Base-by-base conservation (phyloP, 768 basidiomycete genomes). In the Inosperma sp. region DNA sequence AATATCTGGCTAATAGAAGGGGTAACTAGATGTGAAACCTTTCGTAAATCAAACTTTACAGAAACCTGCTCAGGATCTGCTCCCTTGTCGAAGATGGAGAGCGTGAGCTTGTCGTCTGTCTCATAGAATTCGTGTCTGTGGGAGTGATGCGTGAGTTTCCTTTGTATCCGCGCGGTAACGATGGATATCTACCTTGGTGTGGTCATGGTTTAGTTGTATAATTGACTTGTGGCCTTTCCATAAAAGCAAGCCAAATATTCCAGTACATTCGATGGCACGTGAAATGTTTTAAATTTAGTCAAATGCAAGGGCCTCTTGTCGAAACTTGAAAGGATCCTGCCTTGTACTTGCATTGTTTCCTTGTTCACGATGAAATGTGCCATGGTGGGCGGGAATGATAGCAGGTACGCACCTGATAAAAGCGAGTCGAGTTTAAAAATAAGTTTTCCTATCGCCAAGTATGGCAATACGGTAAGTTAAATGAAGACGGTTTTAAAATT, bases 101-200 rank as follows among this genome's bases (percentile, higher is more conserved):
- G 64, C 16, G 73, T 86, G 49, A 91, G 63, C 55, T 63, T 75
- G 53, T 91, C 86, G 58, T 92, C 89, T 10, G 83, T 86, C 68
- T 93, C 90, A 67, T 92, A 93, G 66, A 86, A 93, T 65, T 90
- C 88, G 71, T 92, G 83, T 66, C 88, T 90, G 21, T 49, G 25
- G 17, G 39, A 31, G 21, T 29, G 51, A 27, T 40, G 5, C 27
- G 26, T 27, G 22, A 9, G 5, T 16, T 35, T 33, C 34, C 14
- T 8, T n/a, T 21, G 16, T 13, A 33, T 9, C 22, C 4, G n/a
- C 34, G 14, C 14, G n/a, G n/a, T n/a, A n/a, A n/a, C 9, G 12
- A n/a, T 25, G 10, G 27, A 10, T n/a, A 53, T 27, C 14, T 62
- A 72, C 73, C 71, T 68, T 40, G 66, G 60, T 41, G 71, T 60